Conservation (phyloP, 2,329 filamentous ascomycete genomes). For the Acephala macrosclerotiorum region DNA sequence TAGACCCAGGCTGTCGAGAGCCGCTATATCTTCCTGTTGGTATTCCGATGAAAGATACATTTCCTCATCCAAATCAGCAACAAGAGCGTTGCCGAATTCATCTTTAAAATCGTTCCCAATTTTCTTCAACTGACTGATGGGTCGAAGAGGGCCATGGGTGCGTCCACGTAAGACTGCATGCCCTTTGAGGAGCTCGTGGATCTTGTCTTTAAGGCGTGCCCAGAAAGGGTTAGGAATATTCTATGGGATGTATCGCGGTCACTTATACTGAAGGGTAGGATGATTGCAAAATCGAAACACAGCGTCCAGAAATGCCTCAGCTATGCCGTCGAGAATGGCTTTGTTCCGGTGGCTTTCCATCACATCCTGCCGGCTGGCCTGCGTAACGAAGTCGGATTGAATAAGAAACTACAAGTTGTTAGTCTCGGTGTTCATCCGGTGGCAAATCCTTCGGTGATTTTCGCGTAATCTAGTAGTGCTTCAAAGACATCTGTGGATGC, state of each 20-base stretch:
- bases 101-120: neutral
- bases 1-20: neutral
- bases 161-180: conserved; percentile 15
- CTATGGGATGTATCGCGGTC: conserved; percentile 30
- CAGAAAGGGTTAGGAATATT: conserved; percentile 7
- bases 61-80: conserved; percentile 23
- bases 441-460: neutral
- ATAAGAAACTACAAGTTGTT: conserved; percentile 25
- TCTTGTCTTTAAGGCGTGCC: conserved; percentile 10
- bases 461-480: neutral
- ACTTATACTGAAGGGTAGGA: conserved; percentile 23
- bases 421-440: conserved; percentile 1
- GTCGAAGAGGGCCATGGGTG: conserved; percentile 15
- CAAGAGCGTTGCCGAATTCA: conserved; percentile 22
- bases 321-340: conserved; percentile 19
- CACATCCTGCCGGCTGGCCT: conserved; percentile 31
- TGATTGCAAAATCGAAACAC: conserved; percentile 25
- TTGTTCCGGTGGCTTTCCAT: conserved; percentile 28
- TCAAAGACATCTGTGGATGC: neutral
- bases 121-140: conserved; percentile 14
- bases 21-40: conserved; percentile 9
- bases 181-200: conserved; percentile 13
- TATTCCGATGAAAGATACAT: conserved; percentile 22
- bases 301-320: conserved; percentile 23
- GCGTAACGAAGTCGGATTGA: conserved; percentile 34